Percentiles rank a stretch among this genome's conserved stretches.
phyloP scores from a whole-genome alignment of 2,329 filamentous ascomycete species.

The Trichoderma oligosporum region DNA sequence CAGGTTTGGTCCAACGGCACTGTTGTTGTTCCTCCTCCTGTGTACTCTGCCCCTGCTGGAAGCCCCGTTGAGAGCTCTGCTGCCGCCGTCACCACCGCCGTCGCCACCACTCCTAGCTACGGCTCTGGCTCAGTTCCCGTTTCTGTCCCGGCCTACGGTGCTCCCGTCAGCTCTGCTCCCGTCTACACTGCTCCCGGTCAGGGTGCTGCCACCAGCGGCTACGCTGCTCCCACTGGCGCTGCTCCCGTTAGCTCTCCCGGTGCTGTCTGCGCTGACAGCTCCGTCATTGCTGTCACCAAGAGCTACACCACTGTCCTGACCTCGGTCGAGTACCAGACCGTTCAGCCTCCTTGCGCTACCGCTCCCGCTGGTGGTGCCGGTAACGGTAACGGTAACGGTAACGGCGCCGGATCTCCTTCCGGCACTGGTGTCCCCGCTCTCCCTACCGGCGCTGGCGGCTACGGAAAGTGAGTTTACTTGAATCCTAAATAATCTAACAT shows the following conservation, averaged over 20 bases:
- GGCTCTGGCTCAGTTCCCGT: no score
- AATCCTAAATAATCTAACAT: no score
- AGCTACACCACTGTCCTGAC: constrained; percentile 54
- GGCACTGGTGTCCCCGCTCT: constrained; percentile 42
- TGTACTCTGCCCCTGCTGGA: constrained; percentile 17
- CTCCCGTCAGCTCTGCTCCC: constrained; percentile 7
- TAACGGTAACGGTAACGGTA: constrained; percentile 20
- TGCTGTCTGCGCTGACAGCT: constrained; percentile 32
- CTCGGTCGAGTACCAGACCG: constrained; percentile 51
- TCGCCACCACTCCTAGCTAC: constrained; percentile 44
- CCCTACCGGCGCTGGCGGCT: constrained; percentile 38
- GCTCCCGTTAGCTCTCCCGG: constrained; percentile 9
- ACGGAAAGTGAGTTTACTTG: constrained; percentile 29
- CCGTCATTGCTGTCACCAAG: constrained; percentile 53
- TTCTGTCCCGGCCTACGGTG: constrained; percentile 34
- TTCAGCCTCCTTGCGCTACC: constrained; percentile 43
- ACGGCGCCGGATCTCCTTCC: constrained; percentile 28
- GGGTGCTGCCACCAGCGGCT: constrained; percentile 20
- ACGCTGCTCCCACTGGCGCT: constrained; percentile 19
- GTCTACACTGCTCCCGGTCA: not conserved
- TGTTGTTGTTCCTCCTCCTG: constrained; percentile 13
- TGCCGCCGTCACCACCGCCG: constrained; percentile 36
- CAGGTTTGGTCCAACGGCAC: constrained; percentile 24
- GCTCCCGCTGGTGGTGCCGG: constrained; percentile 23
- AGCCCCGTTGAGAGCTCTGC: constrained; percentile 1